phyloP scores from a whole-genome alignment of 495 filamentous ascomycete species.

The Pseudotulostoma volvatum region DNA sequence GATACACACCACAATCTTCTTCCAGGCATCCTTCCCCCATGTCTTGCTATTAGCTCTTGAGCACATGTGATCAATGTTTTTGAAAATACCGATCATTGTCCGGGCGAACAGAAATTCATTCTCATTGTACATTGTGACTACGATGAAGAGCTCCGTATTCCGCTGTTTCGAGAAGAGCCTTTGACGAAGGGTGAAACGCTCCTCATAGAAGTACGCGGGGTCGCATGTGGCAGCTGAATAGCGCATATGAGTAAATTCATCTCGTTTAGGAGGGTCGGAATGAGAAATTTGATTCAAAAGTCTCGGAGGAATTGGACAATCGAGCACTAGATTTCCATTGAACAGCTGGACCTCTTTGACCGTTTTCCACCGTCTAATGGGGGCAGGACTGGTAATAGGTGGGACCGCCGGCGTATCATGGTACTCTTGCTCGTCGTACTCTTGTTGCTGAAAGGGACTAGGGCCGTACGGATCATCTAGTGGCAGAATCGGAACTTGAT shows the following conservation, averaged over 20 bases:
- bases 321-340: constrained; percentile 90
- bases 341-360: constrained; percentile 96
- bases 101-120: constrained; percentile 92
- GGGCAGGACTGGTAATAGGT: constrained; percentile 43
- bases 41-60: constrained; percentile 79
- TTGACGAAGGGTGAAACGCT: constrained; percentile 88
- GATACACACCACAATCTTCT: constrained; percentile 97
- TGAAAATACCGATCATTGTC: constrained; percentile 94
- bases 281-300: constrained; percentile 75
- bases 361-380: constrained; percentile 88
- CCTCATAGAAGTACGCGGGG: constrained; percentile 66
- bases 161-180: constrained; percentile 83
- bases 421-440: constrained; percentile 21
- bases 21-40: constrained; percentile 98
- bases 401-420: constrained; percentile 22
- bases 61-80: constrained; percentile 97
- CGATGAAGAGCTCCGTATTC: constrained; percentile 94
- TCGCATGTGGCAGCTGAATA: constrained; percentile 97
- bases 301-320: constrained; percentile 87
- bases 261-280: constrained; percentile 61
- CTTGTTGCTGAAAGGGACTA: constrained; percentile 25
- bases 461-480: constrained; percentile 40
- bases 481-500: constrained; percentile 44
- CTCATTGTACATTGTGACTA: constrained; percentile 99
- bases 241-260: constrained; percentile 98